These are phyloP conservation scores for Tylopilus balloui DNA, from an alignment of 768 basidiomycete species.

Conservation along the genomic window DNA sequence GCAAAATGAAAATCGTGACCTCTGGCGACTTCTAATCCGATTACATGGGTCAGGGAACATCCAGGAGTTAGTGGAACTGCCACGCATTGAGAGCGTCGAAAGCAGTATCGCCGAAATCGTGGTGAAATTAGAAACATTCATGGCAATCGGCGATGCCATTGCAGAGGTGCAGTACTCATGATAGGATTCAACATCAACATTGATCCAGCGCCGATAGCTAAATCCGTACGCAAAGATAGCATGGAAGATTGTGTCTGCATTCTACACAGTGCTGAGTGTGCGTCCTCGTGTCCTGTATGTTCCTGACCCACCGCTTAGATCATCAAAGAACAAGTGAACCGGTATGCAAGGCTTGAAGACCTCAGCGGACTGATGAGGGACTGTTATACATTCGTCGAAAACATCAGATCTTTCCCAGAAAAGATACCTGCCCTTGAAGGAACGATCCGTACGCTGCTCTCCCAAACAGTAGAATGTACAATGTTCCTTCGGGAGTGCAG, in stretches of 20 bases:
- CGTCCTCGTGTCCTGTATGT: background rate
- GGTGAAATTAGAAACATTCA: constrained; percentile 23
- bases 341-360: constrained; percentile 22
- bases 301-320: constrained; percentile 20
- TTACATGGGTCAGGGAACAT: constrained; percentile 10
- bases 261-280: constrained; percentile 23
- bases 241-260: constrained; percentile 26
- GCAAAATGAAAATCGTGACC: background rate
- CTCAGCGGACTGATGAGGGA: constrained; percentile 31
- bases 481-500: constrained; percentile 36
- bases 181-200: background rate
- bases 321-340: constrained; percentile 27
- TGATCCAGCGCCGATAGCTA: constrained; percentile 10
- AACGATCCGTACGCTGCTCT: constrained; percentile 23
- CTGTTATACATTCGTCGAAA: constrained; percentile 31
- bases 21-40: constrained; percentile 23
- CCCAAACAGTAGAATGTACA: constrained; percentile 35
- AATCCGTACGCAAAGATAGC: constrained; percentile 26
- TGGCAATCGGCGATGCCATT: constrained; percentile 19
- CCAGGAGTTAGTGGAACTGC: background rate
- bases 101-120: constrained; percentile 22
- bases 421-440: constrained; percentile 28
- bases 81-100: constrained; percentile 3
- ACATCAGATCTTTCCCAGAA: constrained; percentile 24
- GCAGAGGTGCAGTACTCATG: constrained; percentile 14